Base-by-base conservation (phyloP, 345 rosid genomes). In the Citrus mangshanensis region DNA sequence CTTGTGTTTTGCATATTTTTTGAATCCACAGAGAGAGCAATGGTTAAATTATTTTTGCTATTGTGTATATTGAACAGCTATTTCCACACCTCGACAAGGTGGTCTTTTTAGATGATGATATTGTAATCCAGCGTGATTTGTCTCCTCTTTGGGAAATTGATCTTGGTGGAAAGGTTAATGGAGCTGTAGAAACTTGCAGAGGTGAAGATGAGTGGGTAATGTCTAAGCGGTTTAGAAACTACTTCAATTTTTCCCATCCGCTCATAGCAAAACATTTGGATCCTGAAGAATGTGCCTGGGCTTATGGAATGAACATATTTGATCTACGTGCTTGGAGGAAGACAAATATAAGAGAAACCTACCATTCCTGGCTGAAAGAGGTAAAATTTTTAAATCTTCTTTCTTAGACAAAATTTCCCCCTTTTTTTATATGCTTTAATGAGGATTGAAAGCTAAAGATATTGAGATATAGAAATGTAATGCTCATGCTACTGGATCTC, bases 211-310 rank as follows among this genome's bases (percentile, higher is more conserved):
- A 91, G 77, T 94, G 98, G 98, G 99, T 97, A 73, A 97, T 97
- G 99, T 93, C 98, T 71, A 97, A 97, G 86, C 97, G 82, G 78
- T 91, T 97, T 86, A 91, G 84, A 84, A 94, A 97, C 90, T 97
- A 97, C 91, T 97, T 97, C 89, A 97, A 97, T 83, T 97, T 97
- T 85, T 91, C 99, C n/a, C 98, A 97, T 88, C 98, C 99, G 68
- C 96, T 90, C 82, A 72, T 97, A 9, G 84, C 90, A 35, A 88
- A 95, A 82, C 85, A 91, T 87, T 86, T 97, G 88, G 87, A 97
- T 76, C 96, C 98, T 3, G 84, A 92, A 68, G 99, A 94, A 88
- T 97, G 99, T 81, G 99, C 99, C 14, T 97, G 99, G 99, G 99
- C 99, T 70, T 97, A 97, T 86, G 99, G 99, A 73, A 97, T 97